Percentiles rank a stretch among this genome's conserved stretches.
Evolutionary conservation across 2,329 filamentous ascomycete species (phyloP).

Genomic region (Diaporthe humulicola): DNA sequence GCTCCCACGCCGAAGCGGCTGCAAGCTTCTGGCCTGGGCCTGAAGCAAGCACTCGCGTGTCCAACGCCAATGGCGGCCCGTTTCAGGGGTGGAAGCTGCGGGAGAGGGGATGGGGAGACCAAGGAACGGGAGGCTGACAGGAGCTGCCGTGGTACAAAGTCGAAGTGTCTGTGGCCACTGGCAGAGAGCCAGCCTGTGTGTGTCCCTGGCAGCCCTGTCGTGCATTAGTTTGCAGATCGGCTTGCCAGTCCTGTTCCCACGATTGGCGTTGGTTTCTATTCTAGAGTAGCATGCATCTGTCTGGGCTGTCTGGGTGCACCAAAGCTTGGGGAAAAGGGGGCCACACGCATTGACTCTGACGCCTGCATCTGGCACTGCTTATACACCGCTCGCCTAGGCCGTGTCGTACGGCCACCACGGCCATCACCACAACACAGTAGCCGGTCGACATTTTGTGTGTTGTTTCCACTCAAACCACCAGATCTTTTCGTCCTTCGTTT

Average conservation of each 20-base stretch:
- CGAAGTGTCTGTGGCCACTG: background rate
- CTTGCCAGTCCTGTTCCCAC: background rate
- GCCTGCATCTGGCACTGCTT: conserved; percentile 11
- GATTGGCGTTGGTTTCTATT: conserved; percentile 23
- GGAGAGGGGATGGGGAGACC: background rate
- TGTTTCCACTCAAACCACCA: conserved; percentile 19
- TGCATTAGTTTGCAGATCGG: conserved; percentile 28
- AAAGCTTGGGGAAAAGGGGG: conserved; percentile 21
- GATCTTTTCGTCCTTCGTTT: background rate
- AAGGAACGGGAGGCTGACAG: conserved; percentile 19
- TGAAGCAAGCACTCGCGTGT: conserved; percentile 16
- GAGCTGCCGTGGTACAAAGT: background rate
- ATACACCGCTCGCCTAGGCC: conserved; percentile 16
- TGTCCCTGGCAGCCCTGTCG: conserved; percentile 11
- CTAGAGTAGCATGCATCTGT: conserved; percentile 3
- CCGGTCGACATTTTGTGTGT: background rate
- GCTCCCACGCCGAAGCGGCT: background rate
- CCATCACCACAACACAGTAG: background rate
- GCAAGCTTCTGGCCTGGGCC: conserved; percentile 10
- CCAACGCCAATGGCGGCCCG: conserved; percentile 21
- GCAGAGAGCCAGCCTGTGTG: background rate
- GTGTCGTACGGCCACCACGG: conserved; percentile 1
- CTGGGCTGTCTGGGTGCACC: background rate
- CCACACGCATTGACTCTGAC: conserved; percentile 9
- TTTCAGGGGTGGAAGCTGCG: conserved; percentile 27